Evolutionary conservation across 345 rosid genomes (phyloP).

Genomic region (Eucalyptus guilfoylei): DNA sequence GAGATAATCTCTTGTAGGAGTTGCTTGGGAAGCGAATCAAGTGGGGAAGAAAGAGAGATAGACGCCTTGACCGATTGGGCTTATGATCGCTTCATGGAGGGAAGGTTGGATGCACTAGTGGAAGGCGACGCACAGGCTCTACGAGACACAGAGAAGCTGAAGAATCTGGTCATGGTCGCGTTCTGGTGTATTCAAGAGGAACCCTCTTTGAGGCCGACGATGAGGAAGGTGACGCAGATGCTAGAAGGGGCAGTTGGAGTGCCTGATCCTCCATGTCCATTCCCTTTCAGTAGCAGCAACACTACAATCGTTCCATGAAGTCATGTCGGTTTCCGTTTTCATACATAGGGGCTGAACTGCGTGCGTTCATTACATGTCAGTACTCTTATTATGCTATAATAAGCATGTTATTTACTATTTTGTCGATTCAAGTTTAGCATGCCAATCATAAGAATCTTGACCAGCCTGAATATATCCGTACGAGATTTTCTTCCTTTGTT

Average conservation of each 20-base stretch:
- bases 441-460: neutral
- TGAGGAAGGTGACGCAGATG: constrained; percentile 39
- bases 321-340: neutral
- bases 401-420: neutral
- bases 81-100: constrained; percentile 23
- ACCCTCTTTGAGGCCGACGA: constrained; percentile 19
- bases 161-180: constrained; percentile 13
- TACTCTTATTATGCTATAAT: neutral
- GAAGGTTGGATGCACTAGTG: constrained; percentile 5
- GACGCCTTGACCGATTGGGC: constrained; percentile 26
- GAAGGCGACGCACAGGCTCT: constrained; percentile 1
- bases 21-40: neutral
- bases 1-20: constrained; percentile 14
- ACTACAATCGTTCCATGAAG: neutral
- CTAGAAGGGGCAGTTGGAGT: constrained; percentile 29
- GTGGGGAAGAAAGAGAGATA: constrained; percentile 1
- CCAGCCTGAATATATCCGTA: neutral
- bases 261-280: constrained; percentile 7
- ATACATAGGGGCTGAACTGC: neutral
- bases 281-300: neutral
- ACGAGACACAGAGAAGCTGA: neutral
- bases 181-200: constrained; percentile 45
- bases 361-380: neutral
- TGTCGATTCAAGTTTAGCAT: neutral
- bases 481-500: neutral